Evolutionary conservation across 805 yeast species (phyloP).

Genomic region (Candida patagonica): DNA sequence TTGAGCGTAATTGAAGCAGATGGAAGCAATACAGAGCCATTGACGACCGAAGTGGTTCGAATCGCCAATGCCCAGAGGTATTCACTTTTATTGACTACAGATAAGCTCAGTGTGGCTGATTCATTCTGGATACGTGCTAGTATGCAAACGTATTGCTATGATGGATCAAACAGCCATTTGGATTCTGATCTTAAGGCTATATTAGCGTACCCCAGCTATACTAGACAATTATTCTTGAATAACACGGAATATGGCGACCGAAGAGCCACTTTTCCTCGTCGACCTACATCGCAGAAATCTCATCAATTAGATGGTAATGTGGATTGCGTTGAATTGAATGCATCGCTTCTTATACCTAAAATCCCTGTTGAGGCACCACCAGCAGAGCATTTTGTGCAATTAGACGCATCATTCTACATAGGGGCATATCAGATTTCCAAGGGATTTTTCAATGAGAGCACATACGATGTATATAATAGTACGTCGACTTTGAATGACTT

Average conservation of each 20-base stretch:
- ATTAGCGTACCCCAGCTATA: constrained; percentile 24
- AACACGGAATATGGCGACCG: background rate
- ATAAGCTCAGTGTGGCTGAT: constrained; percentile 13
- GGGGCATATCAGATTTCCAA: constrained; percentile 28
- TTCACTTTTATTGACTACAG: constrained; percentile 46
- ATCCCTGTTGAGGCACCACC: constrained; percentile 22
- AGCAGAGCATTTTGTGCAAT: constrained; percentile 25
- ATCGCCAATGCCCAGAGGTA: constrained; percentile 74
- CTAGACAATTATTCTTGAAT: constrained; percentile 8
- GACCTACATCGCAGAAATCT: constrained; percentile 3
- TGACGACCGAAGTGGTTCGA: constrained; percentile 18
- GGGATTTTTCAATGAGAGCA: constrained; percentile 13
- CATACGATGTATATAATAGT: constrained; percentile 6
- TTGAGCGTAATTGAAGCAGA: constrained; percentile 29
- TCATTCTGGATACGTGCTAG: constrained; percentile 34
- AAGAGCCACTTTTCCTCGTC: background rate
- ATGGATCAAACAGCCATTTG: constrained; percentile 27
- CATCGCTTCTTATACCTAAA: constrained; percentile 18
- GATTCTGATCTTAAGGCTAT: constrained; percentile 29
- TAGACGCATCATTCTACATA: constrained; percentile 27
- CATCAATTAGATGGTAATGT: constrained; percentile 17
- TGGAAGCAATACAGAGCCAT: constrained; percentile 23
- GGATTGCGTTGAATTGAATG: constrained; percentile 21
- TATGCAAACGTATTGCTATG: constrained; percentile 31
- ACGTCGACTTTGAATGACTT: constrained; percentile 15